Conservation (phyloP, 257 asterid genomes). For the Solanum paucissectum region DNA sequence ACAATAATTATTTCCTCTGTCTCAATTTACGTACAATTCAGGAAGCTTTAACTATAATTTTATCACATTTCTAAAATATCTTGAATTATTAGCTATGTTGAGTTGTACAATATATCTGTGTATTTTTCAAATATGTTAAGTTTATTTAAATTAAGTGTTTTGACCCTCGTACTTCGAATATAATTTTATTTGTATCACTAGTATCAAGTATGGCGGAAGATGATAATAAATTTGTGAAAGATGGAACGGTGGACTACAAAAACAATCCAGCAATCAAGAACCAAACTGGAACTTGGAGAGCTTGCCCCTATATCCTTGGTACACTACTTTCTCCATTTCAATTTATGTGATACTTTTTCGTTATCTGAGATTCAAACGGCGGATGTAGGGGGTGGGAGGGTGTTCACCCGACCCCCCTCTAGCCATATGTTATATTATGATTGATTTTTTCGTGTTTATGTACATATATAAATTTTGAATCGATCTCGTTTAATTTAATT, state of each 20-base stretch:
- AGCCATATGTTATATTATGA: neutral
- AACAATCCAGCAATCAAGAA: constrained; percentile 40
- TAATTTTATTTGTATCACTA: neutral
- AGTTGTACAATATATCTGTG: neutral
- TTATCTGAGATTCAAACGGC: neutral
- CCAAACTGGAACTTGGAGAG: constrained; percentile 65
- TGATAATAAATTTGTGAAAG: constrained; percentile 30
- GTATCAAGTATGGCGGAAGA: constrained; percentile 17
- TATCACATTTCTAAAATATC: neutral
- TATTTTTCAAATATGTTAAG: neutral
- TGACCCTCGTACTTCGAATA: neutral
- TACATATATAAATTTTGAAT: neutral
- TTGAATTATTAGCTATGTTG: neutral
- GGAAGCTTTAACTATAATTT: neutral
- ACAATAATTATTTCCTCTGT: neutral
- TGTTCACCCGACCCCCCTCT: neutral
- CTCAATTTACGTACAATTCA: neutral
- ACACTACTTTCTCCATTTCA: neutral
- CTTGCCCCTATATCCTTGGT: constrained; percentile 72
- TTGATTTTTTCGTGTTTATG: neutral
- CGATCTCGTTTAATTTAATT: neutral
- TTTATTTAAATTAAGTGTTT: neutral
- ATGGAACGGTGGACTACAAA: constrained; percentile 51
- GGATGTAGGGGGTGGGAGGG: neutral
- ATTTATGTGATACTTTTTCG: neutral